phyloP scores from a whole-genome alignment of 2,329 filamentous ascomycete genomes.

The Verticillium alfalfae region DNA sequence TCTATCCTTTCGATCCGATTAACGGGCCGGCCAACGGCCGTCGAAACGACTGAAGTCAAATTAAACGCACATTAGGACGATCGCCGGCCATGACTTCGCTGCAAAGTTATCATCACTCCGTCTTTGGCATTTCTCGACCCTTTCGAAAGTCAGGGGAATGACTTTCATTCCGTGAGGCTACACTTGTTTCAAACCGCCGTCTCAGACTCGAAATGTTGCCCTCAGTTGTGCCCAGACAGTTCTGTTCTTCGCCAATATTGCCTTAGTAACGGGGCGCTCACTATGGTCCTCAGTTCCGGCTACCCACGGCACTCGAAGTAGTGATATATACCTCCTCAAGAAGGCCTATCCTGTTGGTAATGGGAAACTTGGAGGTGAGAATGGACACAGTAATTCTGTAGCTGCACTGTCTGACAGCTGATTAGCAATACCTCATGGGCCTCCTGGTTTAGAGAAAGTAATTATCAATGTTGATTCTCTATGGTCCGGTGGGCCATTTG shows the following conservation, averaged over 20 bases:
- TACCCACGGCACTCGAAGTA: neutral
- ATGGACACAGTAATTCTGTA: no score
- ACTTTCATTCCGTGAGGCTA: neutral
- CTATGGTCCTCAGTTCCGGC: slow-evolving; percentile 6
- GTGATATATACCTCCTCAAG: slow-evolving; percentile 16
- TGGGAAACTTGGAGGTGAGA: slow-evolving; percentile 35
- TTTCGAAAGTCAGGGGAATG: neutral
- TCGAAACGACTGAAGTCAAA: neutral
- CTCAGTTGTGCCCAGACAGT: neutral
- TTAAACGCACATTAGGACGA: neutral
- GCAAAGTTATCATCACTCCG: neutral
- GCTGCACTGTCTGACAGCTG: neutral
- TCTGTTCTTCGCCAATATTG: neutral
- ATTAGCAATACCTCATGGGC: slow-evolving; percentile 34
- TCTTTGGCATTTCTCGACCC: no score
- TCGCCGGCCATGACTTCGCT: neutral
- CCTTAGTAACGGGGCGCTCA: neutral
- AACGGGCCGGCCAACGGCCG: neutral
- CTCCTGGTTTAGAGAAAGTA: slow-evolving; percentile 33
- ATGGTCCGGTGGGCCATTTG: slow-evolving; percentile 45
- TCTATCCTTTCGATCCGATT: no score
- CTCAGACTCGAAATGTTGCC: neutral
- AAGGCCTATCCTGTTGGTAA: slow-evolving; percentile 41
- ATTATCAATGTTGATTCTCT: slow-evolving; percentile 42
- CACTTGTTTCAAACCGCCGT: neutral